These are phyloP conservation scores for Jacaranda mimosifolia DNA, from an alignment of 257 asterid species.

Conservation along the genomic window DNA sequence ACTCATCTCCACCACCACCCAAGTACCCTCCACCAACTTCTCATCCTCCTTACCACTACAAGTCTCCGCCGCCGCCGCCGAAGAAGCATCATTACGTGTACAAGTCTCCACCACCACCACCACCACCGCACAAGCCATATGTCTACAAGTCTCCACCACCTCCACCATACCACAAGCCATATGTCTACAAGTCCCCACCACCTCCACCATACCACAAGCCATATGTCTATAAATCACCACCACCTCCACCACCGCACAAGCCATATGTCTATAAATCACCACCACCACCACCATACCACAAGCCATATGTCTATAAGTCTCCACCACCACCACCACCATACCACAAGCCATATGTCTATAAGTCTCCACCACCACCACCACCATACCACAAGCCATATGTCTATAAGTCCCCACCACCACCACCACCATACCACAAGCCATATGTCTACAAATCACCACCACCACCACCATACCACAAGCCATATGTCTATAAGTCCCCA, in stretches of 20 bases:
- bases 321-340: constrained; percentile 24
- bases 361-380: constrained; percentile 25
- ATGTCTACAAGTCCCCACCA: constrained; percentile 25
- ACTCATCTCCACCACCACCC: constrained; percentile 42
- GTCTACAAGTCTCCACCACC: constrained; percentile 39
- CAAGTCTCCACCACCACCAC: constrained; percentile 36
- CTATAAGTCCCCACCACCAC: too few relatives aligned
- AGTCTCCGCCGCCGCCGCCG: constrained; percentile 29
- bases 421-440: constrained; percentile 28
- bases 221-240: too few relatives aligned
- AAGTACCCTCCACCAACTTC: constrained; percentile 35
- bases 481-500: too few relatives aligned
- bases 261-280: too few relatives aligned
- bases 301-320: too few relatives aligned
- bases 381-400: constrained; percentile 33
- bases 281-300: constrained; percentile 26
- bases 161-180: neutral
- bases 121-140: neutral
- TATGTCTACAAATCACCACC: too few relatives aligned
- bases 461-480: constrained; percentile 26
- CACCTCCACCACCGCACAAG: constrained; percentile 27
- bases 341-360: too few relatives aligned
- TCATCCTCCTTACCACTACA: constrained; percentile 14
- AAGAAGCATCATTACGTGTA: neutral
- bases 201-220: constrained; percentile 27